These are phyloP conservation scores for Dendrobium catenatum DNA, from an alignment of 106 monocot genomes.

Conservation along the genomic window DNA sequence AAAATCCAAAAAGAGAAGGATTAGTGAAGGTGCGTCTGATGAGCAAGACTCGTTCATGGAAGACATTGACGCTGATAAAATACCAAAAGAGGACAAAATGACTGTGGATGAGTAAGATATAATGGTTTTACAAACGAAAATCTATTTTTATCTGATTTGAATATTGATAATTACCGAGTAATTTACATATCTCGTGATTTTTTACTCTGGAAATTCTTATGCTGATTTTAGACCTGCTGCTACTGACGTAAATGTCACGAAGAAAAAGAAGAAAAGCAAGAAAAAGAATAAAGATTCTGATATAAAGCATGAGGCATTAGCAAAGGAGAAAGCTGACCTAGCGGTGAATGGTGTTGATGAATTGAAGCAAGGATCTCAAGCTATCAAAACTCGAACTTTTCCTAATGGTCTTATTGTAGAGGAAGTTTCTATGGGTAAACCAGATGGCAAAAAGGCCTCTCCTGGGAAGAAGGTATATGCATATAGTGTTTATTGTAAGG, in stretches of 20 bases:
- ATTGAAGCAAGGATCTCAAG: neutral
- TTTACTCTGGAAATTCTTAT: slow-evolving; percentile 12
- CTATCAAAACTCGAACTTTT: slow-evolving; percentile 26
- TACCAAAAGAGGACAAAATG: neutral
- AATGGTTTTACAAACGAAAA: neutral
- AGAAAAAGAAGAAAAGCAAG: slow-evolving; percentile 40
- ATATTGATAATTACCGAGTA: neutral
- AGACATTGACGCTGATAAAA: neutral
- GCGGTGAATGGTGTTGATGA: slow-evolving; percentile 6
- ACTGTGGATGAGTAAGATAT: slow-evolving; percentile 1
- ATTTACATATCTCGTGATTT: neutral
- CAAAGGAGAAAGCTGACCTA: slow-evolving; percentile 10
- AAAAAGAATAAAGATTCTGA: slow-evolving; percentile 19
- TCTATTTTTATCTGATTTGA: neutral
- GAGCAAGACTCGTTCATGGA: neutral
- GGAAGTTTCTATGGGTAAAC: slow-evolving; percentile 63
- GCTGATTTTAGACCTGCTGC: neutral
- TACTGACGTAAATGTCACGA: slow-evolving; percentile 5
- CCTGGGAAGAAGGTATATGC: slow-evolving; percentile 46
- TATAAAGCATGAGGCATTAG: slow-evolving; percentile 1
- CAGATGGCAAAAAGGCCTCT: slow-evolving; percentile 61
- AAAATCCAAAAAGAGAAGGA: slow-evolving; percentile 39
- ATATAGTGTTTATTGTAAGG: neutral
- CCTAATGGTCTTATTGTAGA: slow-evolving; percentile 52
- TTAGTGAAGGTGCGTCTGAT: neutral